A percentile compares a stretch with the other conserved stretches of the same genome.
phyloP scores from a whole-genome alignment of 352 stramenopile genomes.

The Phytophthora fragariae region DNA sequence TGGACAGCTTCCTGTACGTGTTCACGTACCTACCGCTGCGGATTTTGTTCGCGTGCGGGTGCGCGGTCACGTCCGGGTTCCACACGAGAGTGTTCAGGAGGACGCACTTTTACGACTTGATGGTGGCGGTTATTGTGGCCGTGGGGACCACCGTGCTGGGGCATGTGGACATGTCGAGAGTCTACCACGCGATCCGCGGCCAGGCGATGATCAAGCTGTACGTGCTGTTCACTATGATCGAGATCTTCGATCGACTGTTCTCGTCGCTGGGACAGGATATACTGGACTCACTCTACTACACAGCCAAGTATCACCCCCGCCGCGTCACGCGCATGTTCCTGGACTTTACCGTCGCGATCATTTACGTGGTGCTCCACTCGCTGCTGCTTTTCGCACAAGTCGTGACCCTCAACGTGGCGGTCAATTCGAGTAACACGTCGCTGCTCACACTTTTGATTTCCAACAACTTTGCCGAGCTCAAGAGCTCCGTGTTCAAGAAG shows the following conservation, averaged over 20 bases:
- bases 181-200: constrained; percentile 99
- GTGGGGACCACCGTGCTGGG: constrained; percentile 80
- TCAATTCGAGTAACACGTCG: constrained; percentile 95
- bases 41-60: constrained; percentile 86
- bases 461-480: constrained; percentile 99
- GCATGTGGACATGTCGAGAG: constrained; percentile 95
- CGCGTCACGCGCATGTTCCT: constrained; percentile 75
- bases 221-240: constrained; percentile 98
- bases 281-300: constrained; percentile 95
- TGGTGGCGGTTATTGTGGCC: constrained; percentile 88
- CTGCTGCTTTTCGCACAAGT: constrained; percentile 97
- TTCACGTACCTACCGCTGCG: constrained; percentile 96
- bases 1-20: constrained; percentile 98
- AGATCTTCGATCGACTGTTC: constrained; percentile 98
- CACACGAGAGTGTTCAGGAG: constrained; percentile 81
- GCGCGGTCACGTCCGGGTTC: constrained; percentile 77
- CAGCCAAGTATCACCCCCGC: constrained; percentile 79
- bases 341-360: constrained; percentile 79
- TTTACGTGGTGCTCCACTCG: constrained; percentile 92
- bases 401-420: constrained; percentile 97
- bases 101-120: constrained; percentile 93
- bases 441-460: constrained; percentile 95
- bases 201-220: constrained; percentile 99
- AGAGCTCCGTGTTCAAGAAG: constrained; percentile 98
- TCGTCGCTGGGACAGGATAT: constrained; percentile 97